Evolutionary conservation across 306 rosid genomes (phyloP), one percentile per base, ranked within the genome.

Genomic region (Macrotyloma uniflorum): DNA sequence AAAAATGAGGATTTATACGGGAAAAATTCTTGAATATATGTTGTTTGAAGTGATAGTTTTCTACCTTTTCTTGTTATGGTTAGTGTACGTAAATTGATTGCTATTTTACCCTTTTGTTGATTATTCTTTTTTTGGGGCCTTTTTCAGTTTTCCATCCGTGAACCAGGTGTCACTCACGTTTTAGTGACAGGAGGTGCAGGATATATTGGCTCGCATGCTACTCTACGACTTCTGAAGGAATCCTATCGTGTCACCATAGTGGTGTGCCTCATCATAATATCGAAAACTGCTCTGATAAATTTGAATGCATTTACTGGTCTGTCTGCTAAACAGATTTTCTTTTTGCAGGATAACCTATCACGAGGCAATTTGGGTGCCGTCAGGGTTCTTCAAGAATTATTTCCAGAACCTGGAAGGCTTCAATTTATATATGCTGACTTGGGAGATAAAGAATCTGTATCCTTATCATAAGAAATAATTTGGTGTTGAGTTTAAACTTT

Each of bases 151-250:
- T 75, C 97, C 24, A 36, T 62, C 45, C 87, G 62, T 55, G 97
- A 96, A 73, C 87, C 88, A 40, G 96, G 99, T 69, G 90, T 91
- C 32, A 91, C 85, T 55, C 99, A 96, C 78, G 99, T 93, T 68
- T 86, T 96, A 75, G 97, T 96, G 71, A 96, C 99, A 0, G 98
- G 98, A 76, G 98, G 99, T 75, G 99, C 99, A 10, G 99, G 99
- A 78, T 96, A 62, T 78, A 93, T 93, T 32, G 99, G 99, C 33
- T 96, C 99, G 18, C 99, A 96, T 84, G 97, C 98, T 76, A 55
- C 94, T 68, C 76, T 93, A 45, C 89, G 98, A 54, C 97, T 96
- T 75, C 83, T 96, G 36, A 91, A 77, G 73, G 96, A 96, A 19
- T 78, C 80, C 24, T 90, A 91, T 68, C 94, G 99, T 68, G 99